phyloP scores from a whole-genome alignment of 208 protist genomes.

The Leishmania turanica region DNA sequence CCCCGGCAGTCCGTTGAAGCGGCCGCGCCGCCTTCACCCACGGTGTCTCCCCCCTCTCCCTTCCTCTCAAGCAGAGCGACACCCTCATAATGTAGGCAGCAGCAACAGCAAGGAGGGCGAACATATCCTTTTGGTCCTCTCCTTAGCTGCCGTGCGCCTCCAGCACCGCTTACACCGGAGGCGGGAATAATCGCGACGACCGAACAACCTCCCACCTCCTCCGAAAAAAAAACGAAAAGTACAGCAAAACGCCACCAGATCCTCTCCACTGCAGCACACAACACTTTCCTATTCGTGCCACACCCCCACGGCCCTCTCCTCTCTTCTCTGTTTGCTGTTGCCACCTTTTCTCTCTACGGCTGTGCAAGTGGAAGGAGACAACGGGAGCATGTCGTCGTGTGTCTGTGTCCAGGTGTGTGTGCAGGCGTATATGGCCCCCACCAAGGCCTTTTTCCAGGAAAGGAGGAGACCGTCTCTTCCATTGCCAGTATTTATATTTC shows the following conservation, averaged over 20 bases:
- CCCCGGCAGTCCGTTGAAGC: neutral
- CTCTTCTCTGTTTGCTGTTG: neutral
- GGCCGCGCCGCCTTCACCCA: neutral
- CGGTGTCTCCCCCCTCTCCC: neutral
- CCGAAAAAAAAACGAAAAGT: neutral
- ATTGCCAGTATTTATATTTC: neutral
- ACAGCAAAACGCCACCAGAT: neutral
- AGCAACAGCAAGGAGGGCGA: neutral
- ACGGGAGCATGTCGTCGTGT: too few relatives aligned
- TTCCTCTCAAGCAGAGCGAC: neutral
- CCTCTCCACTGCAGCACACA: neutral
- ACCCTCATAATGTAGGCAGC: neutral
- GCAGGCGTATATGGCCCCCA: too few relatives aligned
- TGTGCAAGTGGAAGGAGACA: too few relatives aligned
- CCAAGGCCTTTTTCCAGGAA: too few relatives aligned
- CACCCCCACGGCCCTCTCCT: neutral
- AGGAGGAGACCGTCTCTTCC: neutral
- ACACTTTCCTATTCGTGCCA: neutral
- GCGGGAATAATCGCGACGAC: neutral
- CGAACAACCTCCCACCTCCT: neutral
- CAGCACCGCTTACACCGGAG: neutral
- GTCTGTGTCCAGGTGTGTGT: too few relatives aligned
- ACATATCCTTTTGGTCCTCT: neutral
- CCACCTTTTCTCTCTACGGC: neutral
- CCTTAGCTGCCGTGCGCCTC: too few relatives aligned